Percentiles rank a stretch among this genome's conserved stretches.
Evolutionary conservation across 495 filamentous ascomycete genomes (phyloP).

Genomic region (Annulohypoxylon maeteangense): DNA sequence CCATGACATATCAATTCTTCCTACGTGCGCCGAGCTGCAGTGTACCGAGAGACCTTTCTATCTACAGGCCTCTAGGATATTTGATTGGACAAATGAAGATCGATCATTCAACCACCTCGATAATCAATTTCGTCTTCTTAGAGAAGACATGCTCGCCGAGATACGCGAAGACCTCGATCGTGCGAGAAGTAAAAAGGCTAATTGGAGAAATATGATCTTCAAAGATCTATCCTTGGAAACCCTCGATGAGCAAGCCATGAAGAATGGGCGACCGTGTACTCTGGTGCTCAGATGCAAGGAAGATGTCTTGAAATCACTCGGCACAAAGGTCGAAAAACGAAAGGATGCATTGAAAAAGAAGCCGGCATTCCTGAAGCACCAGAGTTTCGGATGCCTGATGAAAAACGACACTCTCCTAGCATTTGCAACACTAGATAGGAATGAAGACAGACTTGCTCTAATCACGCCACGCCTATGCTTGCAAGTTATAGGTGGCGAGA

Average conservation of each 20-base stretch:
- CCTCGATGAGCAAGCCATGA: conserved; percentile 46
- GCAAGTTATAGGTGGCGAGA: conserved; percentile 58
- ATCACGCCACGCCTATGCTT: conserved; percentile 63
- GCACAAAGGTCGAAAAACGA: conserved; percentile 44
- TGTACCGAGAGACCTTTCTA: conserved; percentile 69
- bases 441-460: conserved; percentile 62
- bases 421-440: conserved; percentile 69
- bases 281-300: conserved; percentile 56
- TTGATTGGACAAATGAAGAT: conserved; percentile 45
- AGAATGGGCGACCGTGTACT: conserved; percentile 48
- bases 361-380: conserved; percentile 65
- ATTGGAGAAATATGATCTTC: conserved; percentile 44
- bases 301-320: conserved; percentile 59
- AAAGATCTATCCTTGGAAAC: conserved; percentile 35
- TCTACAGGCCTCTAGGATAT: conserved; percentile 57
- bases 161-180: conserved; percentile 69
- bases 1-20: conserved; percentile 70
- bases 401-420: conserved; percentile 63
- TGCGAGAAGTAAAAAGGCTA: conserved; percentile 53
- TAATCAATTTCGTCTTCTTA: conserved; percentile 80
- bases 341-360: conserved; percentile 62
- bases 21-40: conserved; percentile 75
- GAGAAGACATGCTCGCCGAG: conserved; percentile 79
- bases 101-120: conserved; percentile 69
- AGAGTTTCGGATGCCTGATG: conserved; percentile 69